A percentile compares a stretch with the other conserved stretches of the same genome.
These are phyloP conservation scores for Aspergillus nomiae DNA, from an alignment of 2,329 filamentous ascomycete genomes.

Conservation along the genomic window DNA sequence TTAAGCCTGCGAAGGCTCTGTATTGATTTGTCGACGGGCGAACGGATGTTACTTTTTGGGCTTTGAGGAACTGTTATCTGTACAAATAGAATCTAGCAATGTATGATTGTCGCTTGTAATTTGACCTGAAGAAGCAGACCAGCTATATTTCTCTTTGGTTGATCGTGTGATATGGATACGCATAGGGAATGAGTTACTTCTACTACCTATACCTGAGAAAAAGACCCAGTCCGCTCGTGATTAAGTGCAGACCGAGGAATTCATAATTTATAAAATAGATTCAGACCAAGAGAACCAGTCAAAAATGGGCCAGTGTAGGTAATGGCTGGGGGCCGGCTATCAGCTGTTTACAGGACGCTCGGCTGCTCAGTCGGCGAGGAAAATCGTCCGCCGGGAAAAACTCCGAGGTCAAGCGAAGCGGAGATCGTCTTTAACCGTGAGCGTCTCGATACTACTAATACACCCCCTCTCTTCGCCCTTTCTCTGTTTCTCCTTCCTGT, in stretches of 20 bases:
- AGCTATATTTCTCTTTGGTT: not conserved
- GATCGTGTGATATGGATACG: not conserved
- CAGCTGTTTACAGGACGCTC: slow-evolving; percentile 2
- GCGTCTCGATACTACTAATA: slow-evolving; percentile 20
- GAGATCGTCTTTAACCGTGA: slow-evolving; percentile 28
- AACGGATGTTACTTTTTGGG: not conserved
- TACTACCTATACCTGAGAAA: not conserved
- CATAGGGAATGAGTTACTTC: not conserved
- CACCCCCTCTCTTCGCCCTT: slow-evolving; percentile 17
- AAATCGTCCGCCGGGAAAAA: slow-evolving; percentile 27
- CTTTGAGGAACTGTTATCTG: slow-evolving; percentile 18
- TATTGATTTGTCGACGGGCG: slow-evolving; percentile 25
- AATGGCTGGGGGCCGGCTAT: not conserved
- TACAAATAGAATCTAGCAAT: slow-evolving; percentile 36
- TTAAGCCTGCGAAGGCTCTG: slow-evolving; percentile 35
- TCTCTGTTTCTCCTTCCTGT: slow-evolving; percentile 12
- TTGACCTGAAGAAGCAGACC: not conserved
- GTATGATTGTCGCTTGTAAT: slow-evolving; percentile 13
- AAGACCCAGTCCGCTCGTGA: not conserved
- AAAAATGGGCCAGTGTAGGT: not conserved
- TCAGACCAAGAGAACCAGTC: not conserved
- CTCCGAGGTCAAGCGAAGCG: slow-evolving; percentile 35
- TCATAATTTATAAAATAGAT: not conserved
- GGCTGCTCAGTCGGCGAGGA: slow-evolving; percentile 19
- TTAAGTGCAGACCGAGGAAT: not conserved